Conservation (phyloP, 345 rosid genomes). For the Sisymbrium altissimum region DNA sequence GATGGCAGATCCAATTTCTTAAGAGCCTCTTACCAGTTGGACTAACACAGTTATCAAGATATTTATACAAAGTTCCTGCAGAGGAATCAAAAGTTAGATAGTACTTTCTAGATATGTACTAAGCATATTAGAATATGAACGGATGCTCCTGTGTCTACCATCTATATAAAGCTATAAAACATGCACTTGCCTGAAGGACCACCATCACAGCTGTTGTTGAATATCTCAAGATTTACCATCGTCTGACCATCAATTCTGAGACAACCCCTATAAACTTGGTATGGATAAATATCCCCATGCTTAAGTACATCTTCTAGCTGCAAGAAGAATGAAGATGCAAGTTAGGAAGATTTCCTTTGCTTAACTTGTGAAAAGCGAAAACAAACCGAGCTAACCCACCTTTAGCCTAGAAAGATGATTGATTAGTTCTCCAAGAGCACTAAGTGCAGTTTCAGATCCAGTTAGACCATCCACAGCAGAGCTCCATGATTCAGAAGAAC, state of each 20-base stretch:
- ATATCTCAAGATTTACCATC: conserved; percentile 85
- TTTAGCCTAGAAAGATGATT: conserved; percentile 78
- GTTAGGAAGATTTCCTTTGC: conserved; percentile 11
- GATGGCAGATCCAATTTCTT: conserved; percentile 95
- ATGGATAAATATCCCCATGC: conserved; percentile 73
- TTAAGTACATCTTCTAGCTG: conserved; percentile 77
- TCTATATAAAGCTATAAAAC: background rate
- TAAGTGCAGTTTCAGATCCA: conserved; percentile 48
- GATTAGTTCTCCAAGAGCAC: conserved; percentile 81
- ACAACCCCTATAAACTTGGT: conserved; percentile 76
- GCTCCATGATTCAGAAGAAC: conserved; percentile 53
- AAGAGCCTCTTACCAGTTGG: conserved; percentile 83
- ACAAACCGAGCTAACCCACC: conserved; percentile 45
- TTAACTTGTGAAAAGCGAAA: conserved; percentile 1
- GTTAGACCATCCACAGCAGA: conserved; percentile 44
- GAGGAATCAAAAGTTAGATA: background rate
- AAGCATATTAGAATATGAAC: background rate
- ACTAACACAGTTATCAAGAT: conserved; percentile 79
- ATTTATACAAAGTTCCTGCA: conserved; percentile 82
- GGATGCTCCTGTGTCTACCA: background rate
- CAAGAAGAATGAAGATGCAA: conserved; percentile 8
- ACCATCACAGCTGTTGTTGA: conserved; percentile 73
- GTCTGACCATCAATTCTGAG: conserved; percentile 96
- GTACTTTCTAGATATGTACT: background rate
- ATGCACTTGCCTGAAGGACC: conserved; percentile 64